Evolutionary conservation across 345 rosid genomes (phyloP).

Genomic region (Lenwebbia sp.): DNA sequence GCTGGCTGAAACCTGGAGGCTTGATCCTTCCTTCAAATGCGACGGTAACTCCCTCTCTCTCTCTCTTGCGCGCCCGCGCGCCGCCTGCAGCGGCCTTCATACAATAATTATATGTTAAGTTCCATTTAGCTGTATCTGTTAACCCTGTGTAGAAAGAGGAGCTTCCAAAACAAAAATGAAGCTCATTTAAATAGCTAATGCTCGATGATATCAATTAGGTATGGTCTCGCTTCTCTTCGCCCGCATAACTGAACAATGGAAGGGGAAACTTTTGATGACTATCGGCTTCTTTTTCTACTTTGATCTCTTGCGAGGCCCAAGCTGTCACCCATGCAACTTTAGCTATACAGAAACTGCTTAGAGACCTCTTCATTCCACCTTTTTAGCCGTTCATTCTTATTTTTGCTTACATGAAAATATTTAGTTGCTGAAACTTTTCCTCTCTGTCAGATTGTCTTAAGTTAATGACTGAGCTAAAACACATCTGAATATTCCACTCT

Average conservation of each 20-base stretch:
- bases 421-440: background rate
- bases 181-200: background rate
- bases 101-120: background rate
- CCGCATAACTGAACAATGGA: background rate
- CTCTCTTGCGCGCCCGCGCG: background rate
- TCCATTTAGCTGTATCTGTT: background rate
- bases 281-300: background rate
- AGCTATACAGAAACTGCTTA: background rate
- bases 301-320: background rate
- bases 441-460: background rate
- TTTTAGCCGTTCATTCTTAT: background rate
- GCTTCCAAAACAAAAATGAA: background rate
- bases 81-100: background rate
- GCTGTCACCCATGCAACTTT: background rate
- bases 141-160: background rate
- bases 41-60: constrained; percentile 31
- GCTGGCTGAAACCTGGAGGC: constrained; percentile 91
- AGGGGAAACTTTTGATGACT: background rate
- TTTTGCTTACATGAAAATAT: background rate
- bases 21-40: constrained; percentile 93
- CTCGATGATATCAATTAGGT: background rate
- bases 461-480: background rate
- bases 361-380: background rate
- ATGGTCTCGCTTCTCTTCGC: background rate
- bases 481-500: background rate